Base-by-base conservation (phyloP, 345 rosid species). In the Eucalyptus polybractea region DNA sequence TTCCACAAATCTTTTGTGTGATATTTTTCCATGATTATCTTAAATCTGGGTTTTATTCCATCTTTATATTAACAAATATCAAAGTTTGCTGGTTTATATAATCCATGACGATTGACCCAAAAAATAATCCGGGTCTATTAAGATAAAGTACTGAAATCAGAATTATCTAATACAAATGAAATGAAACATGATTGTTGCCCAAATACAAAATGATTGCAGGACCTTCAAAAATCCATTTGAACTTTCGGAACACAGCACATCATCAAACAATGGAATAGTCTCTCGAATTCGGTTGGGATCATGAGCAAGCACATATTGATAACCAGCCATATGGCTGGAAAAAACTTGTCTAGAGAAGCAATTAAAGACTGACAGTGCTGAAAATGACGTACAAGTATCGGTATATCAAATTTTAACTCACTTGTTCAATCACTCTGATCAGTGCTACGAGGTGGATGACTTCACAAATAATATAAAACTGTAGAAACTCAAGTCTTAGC, bases 351-450 rank as follows among this genome's bases (percentile, higher is more conserved):
- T 0, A 7, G 0, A 62, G 33, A 62, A 62, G 33, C 5, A 62
- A 62, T n/a, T 62, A 0, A 0, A 0, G 15, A 1, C 3, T 0
- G 3, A 62, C 0, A 3, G 17, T 62, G 4, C 33, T n/a, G 1
- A 62, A 62, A 29, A 62, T 0, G 1, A 31, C 5, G 22, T 67
- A 8, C 6, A 31, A 67, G 1, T n/a, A 67, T 0, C 0, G 0
- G 1, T 16, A 0, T 16, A 0, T 21, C 1, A 19, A 0, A 21
- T 31, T 31, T 0, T 0, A 6, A 29, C 37, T 65, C 1, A 15
- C 9, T 0, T 19, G 25, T 54, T 0, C 0, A 9, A 0, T 31
- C 0, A 67, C 24, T 67, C 0, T 7, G 12, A 67, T 67, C 0
- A 16, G 0, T 67, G 42, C 2, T 16, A 8, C 31, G 21, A 31